Conservation (phyloP, 1,139 yeast species). For the Suhomyces wounanorum region DNA sequence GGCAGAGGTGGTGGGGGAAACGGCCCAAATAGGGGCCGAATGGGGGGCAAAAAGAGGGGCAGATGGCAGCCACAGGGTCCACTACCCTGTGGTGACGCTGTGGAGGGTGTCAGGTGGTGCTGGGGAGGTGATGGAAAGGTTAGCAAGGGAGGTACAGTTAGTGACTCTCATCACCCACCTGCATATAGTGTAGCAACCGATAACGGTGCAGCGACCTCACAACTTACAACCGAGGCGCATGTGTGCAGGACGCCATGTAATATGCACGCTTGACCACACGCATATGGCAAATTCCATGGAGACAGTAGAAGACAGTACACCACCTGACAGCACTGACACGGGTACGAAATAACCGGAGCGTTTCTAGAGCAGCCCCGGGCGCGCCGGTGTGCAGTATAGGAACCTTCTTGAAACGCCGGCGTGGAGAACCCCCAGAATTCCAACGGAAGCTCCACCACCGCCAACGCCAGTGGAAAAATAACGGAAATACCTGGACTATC, state of each 20-base stretch:
- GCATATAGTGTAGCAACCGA: conserved; percentile 2
- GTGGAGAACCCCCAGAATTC: too few species aligned
- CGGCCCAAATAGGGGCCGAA: neutral
- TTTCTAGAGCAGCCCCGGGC: too few species aligned
- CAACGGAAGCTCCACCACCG: too few species aligned
- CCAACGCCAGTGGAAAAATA: too few species aligned
- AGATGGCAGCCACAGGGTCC: neutral
- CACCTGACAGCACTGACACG: neutral
- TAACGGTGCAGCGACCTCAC: conserved; percentile 1
- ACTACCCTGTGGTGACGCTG: neutral
- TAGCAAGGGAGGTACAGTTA: neutral
- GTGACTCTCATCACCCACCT: neutral
- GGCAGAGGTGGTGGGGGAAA: neutral
- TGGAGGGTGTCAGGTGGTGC: too few species aligned
- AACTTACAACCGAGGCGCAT: neutral
- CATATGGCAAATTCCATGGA: neutral
- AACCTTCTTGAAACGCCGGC: too few species aligned
- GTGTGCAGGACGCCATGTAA: neutral
- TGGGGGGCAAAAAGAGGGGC: neutral
- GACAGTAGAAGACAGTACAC: neutral
- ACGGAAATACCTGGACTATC: too few species aligned
- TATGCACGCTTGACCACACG: neutral
- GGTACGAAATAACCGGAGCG: too few species aligned
- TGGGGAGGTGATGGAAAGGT: neutral
- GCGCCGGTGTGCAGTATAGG: too few species aligned